Conservation (phyloP, 2,329 filamentous ascomycete species). For the Pseudopithomyces maydicus region DNA sequence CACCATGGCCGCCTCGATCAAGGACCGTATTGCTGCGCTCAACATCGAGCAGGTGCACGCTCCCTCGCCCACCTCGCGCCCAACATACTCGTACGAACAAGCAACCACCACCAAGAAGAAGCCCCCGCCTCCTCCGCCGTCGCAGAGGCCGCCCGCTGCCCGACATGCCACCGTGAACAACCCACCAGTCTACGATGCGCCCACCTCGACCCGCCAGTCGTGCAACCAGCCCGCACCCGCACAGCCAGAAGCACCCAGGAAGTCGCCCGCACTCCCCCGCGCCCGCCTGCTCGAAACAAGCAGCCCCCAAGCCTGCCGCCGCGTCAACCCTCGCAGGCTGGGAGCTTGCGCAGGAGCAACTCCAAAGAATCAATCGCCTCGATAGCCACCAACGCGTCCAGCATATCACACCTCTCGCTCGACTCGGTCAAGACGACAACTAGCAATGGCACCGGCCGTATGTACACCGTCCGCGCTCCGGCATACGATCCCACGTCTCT, state of each 20-base stretch:
- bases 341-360: slow-evolving; percentile 34
- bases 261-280: slow-evolving; percentile 39
- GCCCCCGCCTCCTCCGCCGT: slow-evolving; percentile 45
- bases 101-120: slow-evolving; percentile 38
- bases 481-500: slow-evolving; percentile 61
- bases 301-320: slow-evolving; percentile 50
- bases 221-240: slow-evolving; percentile 46
- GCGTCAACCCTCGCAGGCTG: slow-evolving; percentile 49
- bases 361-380: slow-evolving; percentile 59
- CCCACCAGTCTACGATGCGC: slow-evolving; percentile 45
- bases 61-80: slow-evolving; percentile 39
- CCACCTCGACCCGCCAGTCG: slow-evolving; percentile 35
- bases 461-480: slow-evolving; percentile 57
- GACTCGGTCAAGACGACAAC: slow-evolving; percentile 53
- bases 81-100: slow-evolving; percentile 43
- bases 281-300: slow-evolving; percentile 56
- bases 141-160: slow-evolving; percentile 40
- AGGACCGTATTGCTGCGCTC: slow-evolving; percentile 54
- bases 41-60: slow-evolving; percentile 53
- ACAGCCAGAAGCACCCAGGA: slow-evolving; percentile 21
- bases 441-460: slow-evolving; percentile 29
- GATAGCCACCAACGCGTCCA: slow-evolving; percentile 55
- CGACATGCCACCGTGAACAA: slow-evolving; percentile 47
- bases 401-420: slow-evolving; percentile 55
- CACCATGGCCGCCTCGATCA: slow-evolving; percentile 47